Conservation (phyloP, 192 early-diverging fungal genomes). For the Paraglomus brasilianum region DNA sequence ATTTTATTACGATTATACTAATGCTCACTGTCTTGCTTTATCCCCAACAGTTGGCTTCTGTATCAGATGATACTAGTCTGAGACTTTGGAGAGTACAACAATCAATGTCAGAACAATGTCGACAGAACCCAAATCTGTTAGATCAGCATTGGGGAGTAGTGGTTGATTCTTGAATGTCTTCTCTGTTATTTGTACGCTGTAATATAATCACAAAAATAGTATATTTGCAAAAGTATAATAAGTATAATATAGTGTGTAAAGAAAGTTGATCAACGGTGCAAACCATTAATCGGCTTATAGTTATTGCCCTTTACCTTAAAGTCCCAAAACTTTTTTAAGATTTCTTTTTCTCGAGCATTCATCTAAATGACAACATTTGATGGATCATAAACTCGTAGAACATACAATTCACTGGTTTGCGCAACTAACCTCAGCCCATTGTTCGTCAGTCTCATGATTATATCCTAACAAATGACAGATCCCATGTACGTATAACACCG, state of each 20-base stretch:
- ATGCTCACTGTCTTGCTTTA: slow-evolving; percentile 9
- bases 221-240: no score
- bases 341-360: slow-evolving; percentile 22
- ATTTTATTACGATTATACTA: slow-evolving; percentile 28
- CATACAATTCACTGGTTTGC: neutral
- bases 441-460: slow-evolving; percentile 56
- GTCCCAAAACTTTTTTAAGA: slow-evolving; percentile 16
- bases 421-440: slow-evolving; percentile 40
- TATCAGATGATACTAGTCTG: slow-evolving; percentile 68
- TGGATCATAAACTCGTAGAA: neutral
- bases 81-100: slow-evolving; percentile 63
- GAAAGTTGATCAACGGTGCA: no score
- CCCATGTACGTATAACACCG: slow-evolving; percentile 59
- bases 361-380: slow-evolving; percentile 8
- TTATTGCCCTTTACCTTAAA: slow-evolving; percentile 22
- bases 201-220: no score
- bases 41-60: slow-evolving; percentile 62
- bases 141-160: no score
- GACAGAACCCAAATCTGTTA: no score
- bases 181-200: no score
- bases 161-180: no score
- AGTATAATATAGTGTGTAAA: no score
- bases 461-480: slow-evolving; percentile 69
- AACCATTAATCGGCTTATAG: no score
- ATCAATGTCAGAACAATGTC: no score